Conservation (phyloP, 2,329 filamentous ascomycete species). For the Biscogniauxia marginata region DNA sequence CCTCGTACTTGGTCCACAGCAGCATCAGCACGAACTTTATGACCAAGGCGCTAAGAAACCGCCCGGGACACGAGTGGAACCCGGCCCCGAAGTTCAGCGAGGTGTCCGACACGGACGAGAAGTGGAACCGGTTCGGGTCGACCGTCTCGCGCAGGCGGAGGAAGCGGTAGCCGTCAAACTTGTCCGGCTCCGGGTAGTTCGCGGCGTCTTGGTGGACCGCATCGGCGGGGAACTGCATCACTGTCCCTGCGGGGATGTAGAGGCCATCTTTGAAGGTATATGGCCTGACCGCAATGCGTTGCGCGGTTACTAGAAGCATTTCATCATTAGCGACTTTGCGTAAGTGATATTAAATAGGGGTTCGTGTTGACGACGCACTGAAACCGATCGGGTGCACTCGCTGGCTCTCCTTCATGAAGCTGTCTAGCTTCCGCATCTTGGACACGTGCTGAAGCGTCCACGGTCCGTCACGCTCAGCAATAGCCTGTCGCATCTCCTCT, state of each 20-base stretch:
- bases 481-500: neutral
- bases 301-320: neutral
- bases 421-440: slow-evolving; percentile 1
- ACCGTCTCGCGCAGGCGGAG: neutral
- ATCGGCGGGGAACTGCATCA: slow-evolving; percentile 3
- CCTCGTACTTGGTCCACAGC: neutral
- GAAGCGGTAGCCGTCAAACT: slow-evolving; percentile 6
- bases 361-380: neutral
- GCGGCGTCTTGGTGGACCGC: slow-evolving; percentile 3
- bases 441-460: neutral
- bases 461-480: neutral
- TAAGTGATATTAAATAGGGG: too few relatives aligned
- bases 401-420: neutral
- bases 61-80: neutral
- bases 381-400: neutral
- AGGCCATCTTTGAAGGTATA: slow-evolving; percentile 3
- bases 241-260: slow-evolving; percentile 1
- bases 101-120: neutral
- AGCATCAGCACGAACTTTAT: neutral
- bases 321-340: too few relatives aligned
- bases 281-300: neutral
- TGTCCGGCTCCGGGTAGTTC: neutral
- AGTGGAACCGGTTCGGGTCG: neutral
- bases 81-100: neutral
- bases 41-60: neutral